These are phyloP conservation scores for Colletotrichum liriopes DNA, from an alignment of 2,329 filamentous ascomycete genomes.

Conservation along the genomic window DNA sequence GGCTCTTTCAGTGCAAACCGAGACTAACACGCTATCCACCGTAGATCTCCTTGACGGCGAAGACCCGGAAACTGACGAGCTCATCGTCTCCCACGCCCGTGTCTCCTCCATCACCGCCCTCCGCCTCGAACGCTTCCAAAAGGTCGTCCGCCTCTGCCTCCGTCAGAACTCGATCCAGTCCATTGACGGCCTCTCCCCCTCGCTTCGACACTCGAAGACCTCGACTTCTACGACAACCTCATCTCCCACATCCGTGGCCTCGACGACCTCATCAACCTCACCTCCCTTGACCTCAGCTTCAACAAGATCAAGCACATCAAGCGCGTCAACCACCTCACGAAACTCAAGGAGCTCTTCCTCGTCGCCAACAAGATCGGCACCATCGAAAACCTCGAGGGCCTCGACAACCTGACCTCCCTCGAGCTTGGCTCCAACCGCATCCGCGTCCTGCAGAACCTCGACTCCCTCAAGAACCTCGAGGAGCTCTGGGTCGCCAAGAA, in stretches of 20 bases:
- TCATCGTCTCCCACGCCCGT: slow-evolving; percentile 91
- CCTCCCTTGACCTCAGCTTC: slow-evolving; percentile 91
- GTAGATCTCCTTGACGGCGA: slow-evolving; percentile 75
- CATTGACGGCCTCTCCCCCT: slow-evolving; percentile 82
- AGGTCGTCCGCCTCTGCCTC: slow-evolving; percentile 85
- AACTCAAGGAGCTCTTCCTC: slow-evolving; percentile 89
- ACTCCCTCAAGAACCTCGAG: slow-evolving; percentile 82
- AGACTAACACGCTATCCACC: slow-evolving; percentile 38
- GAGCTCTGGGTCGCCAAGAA: slow-evolving; percentile 97
- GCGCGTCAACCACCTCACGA: slow-evolving; percentile 81
- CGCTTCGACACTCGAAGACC: slow-evolving; percentile 79
- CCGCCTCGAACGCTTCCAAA: slow-evolving; percentile 85
- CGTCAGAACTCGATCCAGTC: slow-evolving; percentile 91
- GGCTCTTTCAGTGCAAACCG: background rate
- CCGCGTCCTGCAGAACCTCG: slow-evolving; percentile 88
- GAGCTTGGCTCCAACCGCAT: slow-evolving; percentile 96
- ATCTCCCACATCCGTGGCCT: slow-evolving; percentile 89
- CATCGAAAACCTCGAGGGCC: slow-evolving; percentile 86
- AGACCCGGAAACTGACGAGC: slow-evolving; percentile 78
- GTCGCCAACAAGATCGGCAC: slow-evolving; percentile 94
- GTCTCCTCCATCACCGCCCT: slow-evolving; percentile 84
- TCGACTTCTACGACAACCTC: slow-evolving; percentile 97
- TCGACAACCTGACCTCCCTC: slow-evolving; percentile 83
- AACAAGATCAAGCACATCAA: slow-evolving; percentile 99
- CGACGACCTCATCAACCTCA: slow-evolving; percentile 82